A percentile compares a stretch with the other conserved stretches of the same genome.
Evolutionary conservation across 2,329 filamentous ascomycete genomes (phyloP).

Genomic region (Fusarium algeriense): DNA sequence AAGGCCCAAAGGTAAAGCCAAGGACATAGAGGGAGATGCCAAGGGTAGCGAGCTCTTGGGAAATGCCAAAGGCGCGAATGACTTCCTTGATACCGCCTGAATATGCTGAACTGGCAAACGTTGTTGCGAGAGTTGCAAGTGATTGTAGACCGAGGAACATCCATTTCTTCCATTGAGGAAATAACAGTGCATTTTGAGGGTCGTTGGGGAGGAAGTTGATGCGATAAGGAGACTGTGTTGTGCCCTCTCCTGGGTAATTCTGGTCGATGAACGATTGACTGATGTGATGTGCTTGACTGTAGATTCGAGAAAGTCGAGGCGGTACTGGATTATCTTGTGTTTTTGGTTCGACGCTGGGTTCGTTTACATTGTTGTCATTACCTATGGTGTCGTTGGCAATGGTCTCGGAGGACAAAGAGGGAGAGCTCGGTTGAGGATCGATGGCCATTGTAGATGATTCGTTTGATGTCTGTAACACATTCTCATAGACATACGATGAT

Average conservation of each 20-base stretch:
- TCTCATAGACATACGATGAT: background rate
- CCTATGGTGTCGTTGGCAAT: background rate
- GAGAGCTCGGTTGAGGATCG: background rate
- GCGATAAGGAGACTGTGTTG: conserved; percentile 73
- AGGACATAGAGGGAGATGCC: conserved; percentile 74
- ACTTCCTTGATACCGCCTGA: conserved; percentile 68
- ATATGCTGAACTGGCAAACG: conserved; percentile 77
- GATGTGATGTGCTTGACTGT: background rate
- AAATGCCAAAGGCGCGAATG: conserved; percentile 65
- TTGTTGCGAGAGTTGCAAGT: conserved; percentile 73
- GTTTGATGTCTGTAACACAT: background rate
- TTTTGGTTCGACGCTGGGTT: background rate
- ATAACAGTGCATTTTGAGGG: conserved; percentile 73
- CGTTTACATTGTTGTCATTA: background rate
- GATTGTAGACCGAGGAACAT: conserved; percentile 64
- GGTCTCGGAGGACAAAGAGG: conserved; percentile 3
- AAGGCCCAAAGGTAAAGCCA: conserved; percentile 70
- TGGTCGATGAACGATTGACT: conserved; percentile 7
- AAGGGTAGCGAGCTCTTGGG: conserved; percentile 65
- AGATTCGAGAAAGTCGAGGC: fast-evolving
- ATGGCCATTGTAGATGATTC: background rate
- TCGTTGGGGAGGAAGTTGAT: conserved; percentile 77
- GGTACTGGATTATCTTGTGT: background rate
- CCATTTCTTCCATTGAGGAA: conserved; percentile 71
- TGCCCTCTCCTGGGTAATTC: conserved; percentile 70